phyloP scores from a whole-genome alignment of 2,329 filamentous ascomycete genomes.

The Ophiostoma novo-ulmi region DNA sequence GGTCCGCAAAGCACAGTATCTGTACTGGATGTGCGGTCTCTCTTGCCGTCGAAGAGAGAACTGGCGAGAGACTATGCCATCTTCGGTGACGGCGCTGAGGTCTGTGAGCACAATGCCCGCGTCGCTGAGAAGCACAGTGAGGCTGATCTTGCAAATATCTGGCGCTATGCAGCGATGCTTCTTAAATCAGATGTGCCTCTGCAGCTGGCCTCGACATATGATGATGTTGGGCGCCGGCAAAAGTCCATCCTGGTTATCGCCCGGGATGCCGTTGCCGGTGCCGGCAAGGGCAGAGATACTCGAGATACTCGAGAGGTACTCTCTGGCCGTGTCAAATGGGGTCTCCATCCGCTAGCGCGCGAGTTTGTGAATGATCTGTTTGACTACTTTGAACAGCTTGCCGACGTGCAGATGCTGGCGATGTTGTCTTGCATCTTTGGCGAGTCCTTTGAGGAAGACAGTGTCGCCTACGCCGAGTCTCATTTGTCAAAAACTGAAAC shows the following conservation, averaged over 20 bases:
- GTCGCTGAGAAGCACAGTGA: constrained; percentile 69
- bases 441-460: constrained; percentile 56
- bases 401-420: constrained; percentile 64
- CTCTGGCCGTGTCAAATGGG: constrained; percentile 62
- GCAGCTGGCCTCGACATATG: constrained; percentile 49
- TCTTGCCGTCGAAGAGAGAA: constrained; percentile 72
- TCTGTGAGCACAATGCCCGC: constrained; percentile 77
- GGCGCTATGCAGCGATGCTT: constrained; percentile 74
- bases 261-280: constrained; percentile 49
- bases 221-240: constrained; percentile 36
- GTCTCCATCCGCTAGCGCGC: constrained; percentile 57
- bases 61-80: constrained; percentile 77
- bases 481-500: constrained; percentile 55
- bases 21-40: constrained; percentile 62
- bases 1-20: constrained; percentile 63
- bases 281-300: neutral
- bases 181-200: constrained; percentile 71
- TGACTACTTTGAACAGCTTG: constrained; percentile 55
- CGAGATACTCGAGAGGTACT: constrained; percentile 32
- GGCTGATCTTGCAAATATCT: constrained; percentile 70
- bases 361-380: constrained; percentile 60
- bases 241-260: constrained; percentile 66
- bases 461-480: constrained; percentile 53
- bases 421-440: constrained; percentile 67
- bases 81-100: constrained; percentile 72